phyloP scores from a whole-genome alignment of 1,284 basidiomycete species.

The Pyrrhoderma noxium region DNA sequence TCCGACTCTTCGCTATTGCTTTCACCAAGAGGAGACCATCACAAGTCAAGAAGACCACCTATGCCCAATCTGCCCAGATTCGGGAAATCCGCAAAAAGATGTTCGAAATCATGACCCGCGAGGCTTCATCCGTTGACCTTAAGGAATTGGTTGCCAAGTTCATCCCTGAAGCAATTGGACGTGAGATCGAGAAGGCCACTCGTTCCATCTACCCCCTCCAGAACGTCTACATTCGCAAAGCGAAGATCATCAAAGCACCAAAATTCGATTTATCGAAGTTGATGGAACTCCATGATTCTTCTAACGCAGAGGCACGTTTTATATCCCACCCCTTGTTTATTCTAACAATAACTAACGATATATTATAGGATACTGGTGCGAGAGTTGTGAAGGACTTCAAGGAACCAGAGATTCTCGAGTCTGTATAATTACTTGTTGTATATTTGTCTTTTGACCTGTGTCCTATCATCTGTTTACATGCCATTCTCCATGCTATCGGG shows the following conservation, averaged over 20 bases:
- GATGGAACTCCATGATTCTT: constrained; percentile 92
- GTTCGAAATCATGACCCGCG: constrained; percentile 99
- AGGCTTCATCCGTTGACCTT: constrained; percentile 92
- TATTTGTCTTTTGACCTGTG: constrained; percentile 18
- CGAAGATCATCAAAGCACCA: constrained; percentile 95
- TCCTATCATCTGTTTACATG: constrained; percentile 16
- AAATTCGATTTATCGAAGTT: constrained; percentile 96
- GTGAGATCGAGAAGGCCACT: constrained; percentile 98
- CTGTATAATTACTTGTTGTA: constrained; percentile 48
- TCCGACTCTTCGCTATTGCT: constrained; percentile 97
- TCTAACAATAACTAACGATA: background rate
- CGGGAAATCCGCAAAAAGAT: constrained; percentile 99
- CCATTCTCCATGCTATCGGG: constrained; percentile 10
- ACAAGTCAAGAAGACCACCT: constrained; percentile 99
- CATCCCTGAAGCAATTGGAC: constrained; percentile 97
- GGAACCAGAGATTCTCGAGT: constrained; percentile 83
- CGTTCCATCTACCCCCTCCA: constrained; percentile 96
- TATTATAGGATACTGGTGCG: constrained; percentile 76
- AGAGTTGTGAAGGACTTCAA: constrained; percentile 87
- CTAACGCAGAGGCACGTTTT: constrained; percentile 69
- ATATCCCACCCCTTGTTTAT: constrained; percentile 10
- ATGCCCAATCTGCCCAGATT: constrained; percentile 93
- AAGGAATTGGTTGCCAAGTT: constrained; percentile 99
- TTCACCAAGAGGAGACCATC: constrained; percentile 97
- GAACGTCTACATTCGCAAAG: constrained; percentile 98